Conservation (phyloP, 2,329 filamentous ascomycete genomes). For the Ceratocystis eucalypticola region DNA sequence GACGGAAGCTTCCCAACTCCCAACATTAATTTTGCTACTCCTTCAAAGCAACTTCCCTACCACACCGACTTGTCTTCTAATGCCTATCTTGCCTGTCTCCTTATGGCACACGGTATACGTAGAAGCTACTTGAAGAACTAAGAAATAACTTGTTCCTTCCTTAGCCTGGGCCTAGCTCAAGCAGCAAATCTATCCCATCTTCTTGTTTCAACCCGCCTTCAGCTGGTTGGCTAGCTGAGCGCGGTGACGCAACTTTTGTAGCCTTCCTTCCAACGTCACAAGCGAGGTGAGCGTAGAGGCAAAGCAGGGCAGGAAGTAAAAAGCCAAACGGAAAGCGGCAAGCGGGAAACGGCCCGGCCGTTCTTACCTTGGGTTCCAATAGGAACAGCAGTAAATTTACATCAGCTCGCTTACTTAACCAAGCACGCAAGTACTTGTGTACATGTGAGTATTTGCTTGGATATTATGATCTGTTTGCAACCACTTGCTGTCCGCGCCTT, state of each 20-base stretch:
- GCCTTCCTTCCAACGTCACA: conserved; percentile 1
- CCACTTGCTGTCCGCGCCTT: no score
- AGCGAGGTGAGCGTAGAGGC: background rate
- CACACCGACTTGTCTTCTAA: background rate
- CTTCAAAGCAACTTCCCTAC: background rate
- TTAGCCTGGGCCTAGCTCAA: background rate
- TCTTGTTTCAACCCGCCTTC: background rate
- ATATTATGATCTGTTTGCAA: no score
- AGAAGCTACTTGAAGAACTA: background rate
- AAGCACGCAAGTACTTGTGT: background rate
- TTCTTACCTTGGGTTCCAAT: background rate
- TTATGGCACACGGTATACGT: background rate
- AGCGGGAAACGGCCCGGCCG: no score
- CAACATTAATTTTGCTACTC: background rate
- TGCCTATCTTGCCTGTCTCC: background rate
- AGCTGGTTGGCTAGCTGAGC: background rate
- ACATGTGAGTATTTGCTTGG: background rate
- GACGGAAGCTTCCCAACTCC: background rate
- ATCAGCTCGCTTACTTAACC: background rate
- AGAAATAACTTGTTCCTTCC: background rate
- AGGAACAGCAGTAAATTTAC: background rate
- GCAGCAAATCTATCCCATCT: background rate
- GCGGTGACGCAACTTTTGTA: background rate
- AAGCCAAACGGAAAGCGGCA: background rate
- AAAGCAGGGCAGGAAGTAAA: background rate